Evolutionary conservation across 1,284 basidiomycete genomes (phyloP), one percentile per base, ranked within the genome.

Genomic region (Megacollybia platyphylla): DNA sequence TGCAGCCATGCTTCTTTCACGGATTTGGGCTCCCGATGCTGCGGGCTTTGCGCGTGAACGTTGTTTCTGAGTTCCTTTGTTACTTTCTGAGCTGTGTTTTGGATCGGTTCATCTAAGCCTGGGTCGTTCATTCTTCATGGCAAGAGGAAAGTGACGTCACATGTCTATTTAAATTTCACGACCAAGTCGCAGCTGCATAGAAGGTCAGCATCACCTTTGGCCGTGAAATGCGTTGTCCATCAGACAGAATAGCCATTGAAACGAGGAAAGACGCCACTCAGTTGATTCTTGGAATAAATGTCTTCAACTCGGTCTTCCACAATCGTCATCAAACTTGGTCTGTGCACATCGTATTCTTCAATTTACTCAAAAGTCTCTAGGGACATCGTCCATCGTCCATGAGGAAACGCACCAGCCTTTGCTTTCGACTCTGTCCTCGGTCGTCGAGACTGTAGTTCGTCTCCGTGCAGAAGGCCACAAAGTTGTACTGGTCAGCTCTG

Each of bases 401-500:
- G 86, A 93, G 57, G 77, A 76, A 41, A 90, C 87, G 1, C 88
- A 93, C 46, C 79, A 89, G 49, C 92, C 94, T 1, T 73, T 97
- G 15, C 71, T 98, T 0, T 88, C 90, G 6, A 87, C 87, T 5
- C 74, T 99, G 18, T 92, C 91, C 0, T 81, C 88, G 0, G 73
- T 98, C 41, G 92, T 94, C 37, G 94, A 98, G 62, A 89, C 91
- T 0, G 90, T 92, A 9, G 75, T 90, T 31, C 63, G 75, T 35
- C 73, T 99, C 4, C 79, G 84, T 39, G 65, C 70, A 3, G 67
- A 80, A 34, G 94, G 94, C 0, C 94, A 99, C 64, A 83, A 87
- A 51, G 90, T 98, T 44, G 88, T 97, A 2, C 77, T 99, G 9
- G 92, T 97, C 44, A 92, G 87, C 51, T 96, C 92, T 8, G 94